A percentile compares a stretch with the other conserved stretches of the same genome.
Conservation (phyloP, 2,329 filamentous ascomycete species). For the Penicillium sp. region DNA sequence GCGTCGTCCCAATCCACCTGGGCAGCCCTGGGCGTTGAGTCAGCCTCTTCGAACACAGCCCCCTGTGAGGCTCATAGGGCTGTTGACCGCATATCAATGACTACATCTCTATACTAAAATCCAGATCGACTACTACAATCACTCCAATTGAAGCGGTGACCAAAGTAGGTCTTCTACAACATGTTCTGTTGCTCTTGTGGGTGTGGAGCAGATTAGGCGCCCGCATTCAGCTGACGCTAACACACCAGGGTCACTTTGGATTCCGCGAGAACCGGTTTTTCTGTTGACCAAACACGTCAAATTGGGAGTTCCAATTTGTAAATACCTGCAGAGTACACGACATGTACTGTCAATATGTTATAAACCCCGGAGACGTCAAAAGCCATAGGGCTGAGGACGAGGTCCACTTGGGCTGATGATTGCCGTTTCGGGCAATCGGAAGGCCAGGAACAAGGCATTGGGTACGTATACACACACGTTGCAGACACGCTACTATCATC, state of each 20-base stretch:
- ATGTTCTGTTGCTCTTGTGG: background rate
- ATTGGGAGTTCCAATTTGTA: too few species aligned
- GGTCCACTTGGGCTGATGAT: background rate
- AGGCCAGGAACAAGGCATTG: background rate
- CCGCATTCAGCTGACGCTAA: constrained; percentile 26
- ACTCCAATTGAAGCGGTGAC: background rate
- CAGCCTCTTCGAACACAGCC: background rate
- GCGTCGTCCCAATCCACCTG: too few species aligned
- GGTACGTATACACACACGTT: background rate
- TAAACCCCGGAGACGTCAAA: background rate
- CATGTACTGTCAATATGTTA: too few species aligned
- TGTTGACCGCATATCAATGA: background rate
- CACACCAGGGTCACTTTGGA: background rate
- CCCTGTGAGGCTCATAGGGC: background rate
- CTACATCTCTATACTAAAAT: background rate
- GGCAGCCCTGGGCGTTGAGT: background rate
- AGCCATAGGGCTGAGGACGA: constrained; percentile 12
- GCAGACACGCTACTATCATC: background rate
- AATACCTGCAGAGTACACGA: too few species aligned
- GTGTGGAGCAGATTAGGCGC: constrained; percentile 16
- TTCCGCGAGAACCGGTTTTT: background rate
- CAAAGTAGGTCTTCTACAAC: background rate
- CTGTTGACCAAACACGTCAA: background rate
- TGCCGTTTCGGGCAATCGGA: background rate
- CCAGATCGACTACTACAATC: background rate